These are phyloP conservation scores for Lachnellula subtilissima DNA, from an alignment of 2,329 filamentous ascomycete species.

Conservation along the genomic window DNA sequence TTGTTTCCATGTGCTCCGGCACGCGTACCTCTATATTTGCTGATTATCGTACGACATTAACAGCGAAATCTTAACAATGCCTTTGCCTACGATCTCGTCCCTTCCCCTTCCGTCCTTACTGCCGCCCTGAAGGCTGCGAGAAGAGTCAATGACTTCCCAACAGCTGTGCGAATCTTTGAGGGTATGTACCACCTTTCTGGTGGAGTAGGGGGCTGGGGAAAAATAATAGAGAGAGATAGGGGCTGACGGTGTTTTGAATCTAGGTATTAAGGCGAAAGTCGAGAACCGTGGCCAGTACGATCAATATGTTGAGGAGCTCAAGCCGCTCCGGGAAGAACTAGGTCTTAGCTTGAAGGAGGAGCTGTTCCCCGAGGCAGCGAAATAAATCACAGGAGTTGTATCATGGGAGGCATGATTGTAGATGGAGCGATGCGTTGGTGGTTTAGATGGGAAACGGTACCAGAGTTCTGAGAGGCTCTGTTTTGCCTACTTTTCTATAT, in stretches of 20 bases:
- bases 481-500: constrained; percentile 26
- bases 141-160: constrained; percentile 97
- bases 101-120: constrained; percentile 82
- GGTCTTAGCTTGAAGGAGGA: constrained; percentile 89
- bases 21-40: constrained; percentile 16
- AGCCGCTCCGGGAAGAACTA: constrained; percentile 87
- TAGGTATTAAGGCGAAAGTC: constrained; percentile 98
- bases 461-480: constrained; percentile 17
- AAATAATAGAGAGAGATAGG: background rate
- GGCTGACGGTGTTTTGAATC: constrained; percentile 13
- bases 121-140: constrained; percentile 91
- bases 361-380: constrained; percentile 65
- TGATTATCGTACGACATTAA: constrained; percentile 24
- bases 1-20: background rate
- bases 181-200: constrained; percentile 53
- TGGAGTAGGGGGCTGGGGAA: background rate
- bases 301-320: constrained; percentile 90
- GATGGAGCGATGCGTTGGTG: constrained; percentile 17
- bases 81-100: constrained; percentile 99
- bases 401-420: constrained; percentile 15
- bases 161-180: constrained; percentile 97
- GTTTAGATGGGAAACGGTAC: constrained; percentile 16
- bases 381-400: constrained; percentile 21
- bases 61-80: constrained; percentile 98
- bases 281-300: constrained; percentile 98